phyloP scores from a whole-genome alignment of 495 filamentous ascomycete genomes.

The Hyaloscypha finlandica region DNA sequence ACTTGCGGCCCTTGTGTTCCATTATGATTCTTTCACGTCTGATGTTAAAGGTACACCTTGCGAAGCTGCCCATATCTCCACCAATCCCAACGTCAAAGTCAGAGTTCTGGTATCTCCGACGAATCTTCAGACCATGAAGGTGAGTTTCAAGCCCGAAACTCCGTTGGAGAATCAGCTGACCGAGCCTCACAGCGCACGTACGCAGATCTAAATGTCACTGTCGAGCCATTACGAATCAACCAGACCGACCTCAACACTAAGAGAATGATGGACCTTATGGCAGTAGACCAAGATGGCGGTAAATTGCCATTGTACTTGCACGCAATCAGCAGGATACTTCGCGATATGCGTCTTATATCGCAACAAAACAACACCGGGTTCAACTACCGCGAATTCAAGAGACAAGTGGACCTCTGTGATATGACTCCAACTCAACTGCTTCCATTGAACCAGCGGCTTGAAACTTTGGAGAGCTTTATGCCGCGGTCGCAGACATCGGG shows the following conservation, averaged over 20 bases:
- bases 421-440: conserved; percentile 48
- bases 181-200: background rate
- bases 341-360: conserved; percentile 55
- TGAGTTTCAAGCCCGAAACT: conserved; percentile 26
- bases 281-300: conserved; percentile 48
- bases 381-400: conserved; percentile 54
- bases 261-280: conserved; percentile 70
- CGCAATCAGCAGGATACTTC: conserved; percentile 57
- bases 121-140: conserved; percentile 52
- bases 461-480: conserved; percentile 62
- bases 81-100: conserved; percentile 53
- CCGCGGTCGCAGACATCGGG: conserved; percentile 12
- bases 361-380: conserved; percentile 43
- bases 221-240: conserved; percentile 58
- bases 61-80: conserved; percentile 68
- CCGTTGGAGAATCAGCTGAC: conserved; percentile 16
- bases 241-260: conserved; percentile 61
- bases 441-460: conserved; percentile 57
- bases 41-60: conserved; percentile 57
- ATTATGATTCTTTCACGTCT: conserved; percentile 64
- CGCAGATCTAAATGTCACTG: conserved; percentile 43
- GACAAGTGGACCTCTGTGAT: conserved; percentile 35
- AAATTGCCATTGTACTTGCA: conserved; percentile 64
- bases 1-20: conserved; percentile 67
- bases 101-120: conserved; percentile 65